These are phyloP conservation scores for Leucogyrophana mollusca DNA, from an alignment of 768 basidiomycete species.

Conservation along the genomic window DNA sequence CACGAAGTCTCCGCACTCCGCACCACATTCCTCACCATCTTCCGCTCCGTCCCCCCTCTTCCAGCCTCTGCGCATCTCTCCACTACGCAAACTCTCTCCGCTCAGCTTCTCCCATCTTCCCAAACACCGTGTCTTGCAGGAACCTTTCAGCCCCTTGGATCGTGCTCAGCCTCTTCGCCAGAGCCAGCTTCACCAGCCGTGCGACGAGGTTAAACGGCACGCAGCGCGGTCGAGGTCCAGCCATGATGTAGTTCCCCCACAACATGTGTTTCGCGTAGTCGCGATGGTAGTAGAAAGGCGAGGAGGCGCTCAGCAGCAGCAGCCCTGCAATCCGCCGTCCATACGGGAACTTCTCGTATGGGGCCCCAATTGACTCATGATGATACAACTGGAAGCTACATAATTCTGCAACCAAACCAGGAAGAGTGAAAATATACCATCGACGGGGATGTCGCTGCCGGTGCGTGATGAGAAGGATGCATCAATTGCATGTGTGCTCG, in stretches of 20 bases:
- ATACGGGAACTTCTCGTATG: conserved; percentile 50
- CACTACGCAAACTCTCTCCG: no score
- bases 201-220: conserved; percentile 40
- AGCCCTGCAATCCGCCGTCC: conserved; percentile 45
- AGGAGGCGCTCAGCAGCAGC: conserved; percentile 44
- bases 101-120: no score
- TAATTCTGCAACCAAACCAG: no score
- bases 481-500: conserved; percentile 49
- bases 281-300: conserved; percentile 46
- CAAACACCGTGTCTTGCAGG: conserved; percentile 41
- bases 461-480: no score
- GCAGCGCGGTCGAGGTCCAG: conserved; percentile 42
- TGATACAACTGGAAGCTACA: no score
- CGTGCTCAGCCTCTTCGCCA: conserved; percentile 38
- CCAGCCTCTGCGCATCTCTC: no score
- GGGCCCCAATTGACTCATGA: no score
- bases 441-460: no score
- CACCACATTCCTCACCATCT: conserved; percentile 39
- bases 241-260: conserved; percentile 44
- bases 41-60: conserved; percentile 39
- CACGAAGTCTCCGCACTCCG: conserved; percentile 49
- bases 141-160: conserved; percentile 34
- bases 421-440: no score
- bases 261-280: conserved; percentile 46
- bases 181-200: conserved; percentile 27